These are phyloP conservation scores for Diplodia sapinea DNA, from an alignment of 2,329 filamentous ascomycete genomes.

Conservation along the genomic window DNA sequence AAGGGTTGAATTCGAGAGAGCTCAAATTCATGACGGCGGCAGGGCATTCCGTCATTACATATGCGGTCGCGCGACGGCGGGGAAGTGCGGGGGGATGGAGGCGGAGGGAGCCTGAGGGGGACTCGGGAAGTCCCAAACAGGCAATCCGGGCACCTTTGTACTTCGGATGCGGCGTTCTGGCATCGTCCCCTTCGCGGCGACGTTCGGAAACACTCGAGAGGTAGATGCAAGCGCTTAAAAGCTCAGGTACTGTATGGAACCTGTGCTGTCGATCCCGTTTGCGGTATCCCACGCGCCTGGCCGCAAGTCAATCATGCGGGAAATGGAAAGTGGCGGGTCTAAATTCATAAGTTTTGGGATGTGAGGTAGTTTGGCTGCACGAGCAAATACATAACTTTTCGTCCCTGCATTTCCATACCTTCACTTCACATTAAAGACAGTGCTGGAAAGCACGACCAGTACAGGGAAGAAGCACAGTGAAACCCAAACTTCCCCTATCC, in stretches of 20 bases:
- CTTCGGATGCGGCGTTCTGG: neutral
- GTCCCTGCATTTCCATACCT: too few species aligned
- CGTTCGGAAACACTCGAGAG: neutral
- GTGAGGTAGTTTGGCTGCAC: neutral
- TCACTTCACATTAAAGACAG: neutral
- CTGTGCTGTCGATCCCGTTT: neutral
- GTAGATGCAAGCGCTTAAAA: constrained; percentile 1
- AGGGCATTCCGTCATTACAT: constrained; percentile 12
- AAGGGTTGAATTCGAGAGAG: neutral
- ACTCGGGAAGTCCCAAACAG: constrained; percentile 11
- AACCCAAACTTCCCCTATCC: neutral
- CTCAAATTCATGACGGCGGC: neutral
- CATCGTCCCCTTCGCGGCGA: neutral
- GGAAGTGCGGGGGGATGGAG: constrained; percentile 18
- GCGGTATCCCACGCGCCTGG: neutral
- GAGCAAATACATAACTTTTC: too few species aligned
- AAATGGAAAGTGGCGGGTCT: neutral
- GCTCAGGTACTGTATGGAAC: neutral
- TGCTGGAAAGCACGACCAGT: neutral
- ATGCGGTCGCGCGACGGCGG: neutral
- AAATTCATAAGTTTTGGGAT: neutral
- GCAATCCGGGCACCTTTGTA: neutral
- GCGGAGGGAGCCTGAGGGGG: neutral
- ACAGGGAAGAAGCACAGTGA: neutral
- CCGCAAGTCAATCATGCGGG: neutral